These are phyloP conservation scores for Pseudogymnoascus sp. DNA, from an alignment of 2,329 filamentous ascomycete genomes.

Conservation along the genomic window DNA sequence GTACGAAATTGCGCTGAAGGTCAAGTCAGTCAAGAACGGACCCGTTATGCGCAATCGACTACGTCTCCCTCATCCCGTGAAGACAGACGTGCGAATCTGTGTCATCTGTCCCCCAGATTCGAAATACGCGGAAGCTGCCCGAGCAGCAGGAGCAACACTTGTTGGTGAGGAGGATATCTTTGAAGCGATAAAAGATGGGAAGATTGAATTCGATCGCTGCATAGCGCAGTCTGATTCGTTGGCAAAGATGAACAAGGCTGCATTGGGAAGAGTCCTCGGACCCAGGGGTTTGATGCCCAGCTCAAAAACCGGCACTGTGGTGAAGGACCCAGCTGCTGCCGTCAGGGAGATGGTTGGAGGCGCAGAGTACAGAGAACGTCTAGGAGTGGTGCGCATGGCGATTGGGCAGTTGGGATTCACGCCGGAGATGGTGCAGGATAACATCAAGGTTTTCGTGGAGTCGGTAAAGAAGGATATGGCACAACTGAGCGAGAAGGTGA, in stretches of 20 bases:
- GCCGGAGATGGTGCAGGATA: constrained; percentile 75
- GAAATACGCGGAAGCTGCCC: constrained; percentile 63
- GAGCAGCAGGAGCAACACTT: constrained; percentile 67
- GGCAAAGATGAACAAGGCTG: constrained; percentile 70
- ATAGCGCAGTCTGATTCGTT: constrained; percentile 77
- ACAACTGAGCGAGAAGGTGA: constrained; percentile 52
- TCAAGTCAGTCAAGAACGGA: constrained; percentile 78
- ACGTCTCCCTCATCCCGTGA: constrained; percentile 79
- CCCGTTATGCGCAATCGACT: constrained; percentile 81
- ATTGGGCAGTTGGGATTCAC: constrained; percentile 86
- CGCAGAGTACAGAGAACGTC: constrained; percentile 76
- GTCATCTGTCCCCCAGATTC: constrained; percentile 85
- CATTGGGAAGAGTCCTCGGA: constrained; percentile 72
- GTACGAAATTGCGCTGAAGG: constrained; percentile 79
- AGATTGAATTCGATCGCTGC: constrained; percentile 80
- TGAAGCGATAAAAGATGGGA: constrained; percentile 60
- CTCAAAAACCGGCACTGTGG: constrained; percentile 78
- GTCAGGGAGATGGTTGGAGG: constrained; percentile 78
- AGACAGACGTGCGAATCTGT: constrained; percentile 79
- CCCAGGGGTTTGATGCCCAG: constrained; percentile 91
- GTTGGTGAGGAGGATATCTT: constrained; percentile 85
- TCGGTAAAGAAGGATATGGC: constrained; percentile 71
- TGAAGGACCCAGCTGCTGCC: constrained; percentile 64
- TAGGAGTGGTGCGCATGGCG: constrained; percentile 79
- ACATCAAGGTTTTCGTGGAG: constrained; percentile 69